phyloP scores from a whole-genome alignment of 352 stramenopile genomes.

The Pythium pyrilobum region DNA sequence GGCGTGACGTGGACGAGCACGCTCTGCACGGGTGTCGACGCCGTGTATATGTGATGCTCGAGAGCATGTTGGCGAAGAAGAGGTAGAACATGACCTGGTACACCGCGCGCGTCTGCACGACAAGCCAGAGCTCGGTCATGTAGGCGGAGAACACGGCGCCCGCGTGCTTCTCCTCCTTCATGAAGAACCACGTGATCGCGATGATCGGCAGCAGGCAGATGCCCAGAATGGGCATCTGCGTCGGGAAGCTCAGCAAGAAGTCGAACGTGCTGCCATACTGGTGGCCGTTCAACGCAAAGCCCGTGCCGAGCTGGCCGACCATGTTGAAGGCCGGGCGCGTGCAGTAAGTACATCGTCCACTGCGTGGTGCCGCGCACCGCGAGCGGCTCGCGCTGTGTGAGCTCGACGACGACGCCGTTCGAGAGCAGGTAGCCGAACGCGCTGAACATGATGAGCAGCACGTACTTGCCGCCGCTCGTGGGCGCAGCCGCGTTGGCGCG shows the following conservation, averaged over 20 bases:
- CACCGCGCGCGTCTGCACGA: slow-evolving; percentile 20
- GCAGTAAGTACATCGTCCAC: slow-evolving; percentile 15
- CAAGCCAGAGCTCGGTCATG: slow-evolving; percentile 12
- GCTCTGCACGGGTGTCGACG: slow-evolving; percentile 13
- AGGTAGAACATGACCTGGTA: slow-evolving; percentile 24
- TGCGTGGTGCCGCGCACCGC: slow-evolving; percentile 23
- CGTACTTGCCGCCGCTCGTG: slow-evolving; percentile 20
- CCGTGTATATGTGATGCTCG: slow-evolving; percentile 11
- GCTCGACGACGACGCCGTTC: slow-evolving; percentile 35
- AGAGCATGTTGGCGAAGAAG: slow-evolving; percentile 22
- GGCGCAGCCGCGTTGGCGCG: slow-evolving; percentile 19
- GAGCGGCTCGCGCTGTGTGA: slow-evolving; percentile 28
- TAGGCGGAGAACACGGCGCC: background rate
- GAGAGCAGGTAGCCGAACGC: slow-evolving; percentile 49
- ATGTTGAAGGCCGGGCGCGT: slow-evolving; percentile 4
- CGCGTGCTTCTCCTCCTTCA: slow-evolving; percentile 13
- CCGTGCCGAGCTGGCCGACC: slow-evolving; percentile 8
- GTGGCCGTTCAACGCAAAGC: slow-evolving; percentile 25
- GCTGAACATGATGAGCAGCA: slow-evolving; percentile 41
- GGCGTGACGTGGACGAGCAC: slow-evolving; percentile 17
- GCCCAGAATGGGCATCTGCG: slow-evolving; percentile 11
- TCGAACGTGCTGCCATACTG: slow-evolving; percentile 20
- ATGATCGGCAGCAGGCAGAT: slow-evolving; percentile 3
- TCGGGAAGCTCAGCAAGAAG: slow-evolving; percentile 2
- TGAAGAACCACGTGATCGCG: slow-evolving; percentile 11